Percentiles rank a stretch among this genome's conserved stretches.
Evolutionary conservation across 331 rosid species (phyloP).

Genomic region (Saraca asoca): DNA sequence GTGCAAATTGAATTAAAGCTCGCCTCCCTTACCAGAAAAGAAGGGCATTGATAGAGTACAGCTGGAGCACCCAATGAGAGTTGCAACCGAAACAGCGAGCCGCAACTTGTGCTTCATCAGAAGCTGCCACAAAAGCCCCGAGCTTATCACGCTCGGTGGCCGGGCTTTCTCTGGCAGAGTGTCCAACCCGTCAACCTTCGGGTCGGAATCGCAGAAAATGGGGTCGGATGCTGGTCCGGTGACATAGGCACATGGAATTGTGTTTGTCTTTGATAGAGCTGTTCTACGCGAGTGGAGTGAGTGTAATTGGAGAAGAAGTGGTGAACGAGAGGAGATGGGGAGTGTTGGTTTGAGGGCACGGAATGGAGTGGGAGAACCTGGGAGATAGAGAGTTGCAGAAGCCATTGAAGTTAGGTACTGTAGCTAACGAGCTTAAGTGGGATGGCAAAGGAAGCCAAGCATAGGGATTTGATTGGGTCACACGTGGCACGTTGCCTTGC

Average conservation of each 20-base stretch:
- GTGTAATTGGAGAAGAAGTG: conserved; percentile 31
- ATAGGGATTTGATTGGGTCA: too few relatives aligned
- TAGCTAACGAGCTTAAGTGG: too few relatives aligned
- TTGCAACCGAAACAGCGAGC: conserved; percentile 45
- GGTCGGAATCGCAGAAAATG: conserved; percentile 50
- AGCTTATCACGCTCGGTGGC: conserved; percentile 44
- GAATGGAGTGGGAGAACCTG: conserved; percentile 27
- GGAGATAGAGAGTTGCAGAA: conserved; percentile 36
- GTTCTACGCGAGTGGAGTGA: conserved; percentile 34
- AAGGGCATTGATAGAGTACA: conserved; percentile 96
- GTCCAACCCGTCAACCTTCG: conserved; percentile 41
- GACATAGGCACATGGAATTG: conserved; percentile 60
- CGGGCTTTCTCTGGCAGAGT: conserved; percentile 24
- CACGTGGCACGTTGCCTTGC: too few relatives aligned
- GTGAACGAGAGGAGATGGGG: conserved; percentile 20
- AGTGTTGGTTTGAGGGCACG: conserved; percentile 28
- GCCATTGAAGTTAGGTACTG: conserved; percentile 35
- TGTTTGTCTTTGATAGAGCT: not conserved
- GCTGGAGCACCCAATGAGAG: conserved; percentile 72
- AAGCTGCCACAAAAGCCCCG: conserved; percentile 65
- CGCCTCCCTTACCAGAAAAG: conserved; percentile 55
- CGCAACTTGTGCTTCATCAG: conserved; percentile 64
- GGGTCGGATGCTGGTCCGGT: conserved; percentile 86
- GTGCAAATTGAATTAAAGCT: not conserved
- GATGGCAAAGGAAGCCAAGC: too few relatives aligned